Evolutionary conservation across 2,329 filamentous ascomycete species (phyloP).

Genomic region (Colletotrichum lentis): DNA sequence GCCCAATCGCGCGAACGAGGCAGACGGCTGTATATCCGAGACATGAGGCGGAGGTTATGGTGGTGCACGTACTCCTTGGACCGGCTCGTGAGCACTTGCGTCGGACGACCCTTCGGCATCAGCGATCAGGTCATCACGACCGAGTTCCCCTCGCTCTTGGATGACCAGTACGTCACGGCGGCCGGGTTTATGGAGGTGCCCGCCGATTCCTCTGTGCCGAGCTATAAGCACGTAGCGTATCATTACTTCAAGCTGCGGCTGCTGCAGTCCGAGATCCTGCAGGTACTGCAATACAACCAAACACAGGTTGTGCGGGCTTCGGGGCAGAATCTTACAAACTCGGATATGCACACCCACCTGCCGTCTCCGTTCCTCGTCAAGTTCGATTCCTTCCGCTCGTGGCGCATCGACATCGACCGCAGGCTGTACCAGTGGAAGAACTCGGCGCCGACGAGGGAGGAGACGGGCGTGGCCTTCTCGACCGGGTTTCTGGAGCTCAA

Average conservation of each 20-base stretch:
- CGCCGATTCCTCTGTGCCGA: constrained; percentile 66
- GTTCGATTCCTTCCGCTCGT: constrained; percentile 86
- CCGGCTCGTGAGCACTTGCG: constrained; percentile 91
- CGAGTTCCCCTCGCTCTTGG: constrained; percentile 87
- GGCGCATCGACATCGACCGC: constrained; percentile 86
- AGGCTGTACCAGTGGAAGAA: constrained; percentile 88
- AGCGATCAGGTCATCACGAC: constrained; percentile 97
- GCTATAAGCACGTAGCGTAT: constrained; percentile 89
- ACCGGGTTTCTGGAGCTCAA: constrained; percentile 92
- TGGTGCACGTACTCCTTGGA: constrained; percentile 98
- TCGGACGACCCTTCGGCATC: constrained; percentile 91
- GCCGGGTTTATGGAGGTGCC: constrained; percentile 73
- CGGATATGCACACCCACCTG: constrained; percentile 79
- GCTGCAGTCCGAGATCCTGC: constrained; percentile 92
- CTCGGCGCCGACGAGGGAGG: constrained; percentile 75
- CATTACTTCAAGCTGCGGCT: constrained; percentile 91
- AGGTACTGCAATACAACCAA: constrained; percentile 92
- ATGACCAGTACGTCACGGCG: constrained; percentile 87
- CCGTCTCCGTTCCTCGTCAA: constrained; percentile 85
- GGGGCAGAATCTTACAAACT: constrained; percentile 70
- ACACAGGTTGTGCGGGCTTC: constrained; percentile 77
- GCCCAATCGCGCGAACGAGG: constrained; percentile 59
- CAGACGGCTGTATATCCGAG: constrained; percentile 83
- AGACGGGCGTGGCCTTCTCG: constrained; percentile 89
- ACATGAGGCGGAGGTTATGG: constrained; percentile 87